A percentile compares a stretch with the other conserved stretches of the same genome.
These are phyloP conservation scores for Starmera dryadoides DNA, from an alignment of 805 yeast genomes.

Conservation along the genomic window DNA sequence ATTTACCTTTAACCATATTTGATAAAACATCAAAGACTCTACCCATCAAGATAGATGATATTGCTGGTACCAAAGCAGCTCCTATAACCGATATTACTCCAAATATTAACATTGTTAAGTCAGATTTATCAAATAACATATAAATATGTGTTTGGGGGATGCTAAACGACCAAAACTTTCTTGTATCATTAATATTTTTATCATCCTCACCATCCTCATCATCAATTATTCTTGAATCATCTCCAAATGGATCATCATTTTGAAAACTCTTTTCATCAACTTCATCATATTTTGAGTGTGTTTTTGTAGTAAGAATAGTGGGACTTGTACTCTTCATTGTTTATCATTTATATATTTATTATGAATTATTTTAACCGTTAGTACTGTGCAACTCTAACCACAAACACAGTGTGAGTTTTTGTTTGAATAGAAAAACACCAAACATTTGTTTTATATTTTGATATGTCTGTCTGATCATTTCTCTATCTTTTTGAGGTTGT, in stretches of 20 bases:
- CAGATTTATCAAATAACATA: constrained; percentile 18
- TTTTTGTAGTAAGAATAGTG: too few species aligned
- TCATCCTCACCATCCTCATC: neutral
- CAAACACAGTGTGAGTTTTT: too few species aligned
- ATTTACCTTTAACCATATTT: constrained; percentile 24
- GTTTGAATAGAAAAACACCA: too few species aligned
- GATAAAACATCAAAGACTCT: constrained; percentile 44
- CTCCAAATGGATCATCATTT: neutral
- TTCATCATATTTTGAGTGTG: too few species aligned
- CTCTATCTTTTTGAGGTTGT: neutral
- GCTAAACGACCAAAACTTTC: constrained; percentile 9
- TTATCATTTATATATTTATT: too few species aligned
- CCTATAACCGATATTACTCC: constrained; percentile 33
- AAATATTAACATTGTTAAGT: constrained; percentile 16
- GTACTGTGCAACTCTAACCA: too few species aligned
- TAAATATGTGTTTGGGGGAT: constrained; percentile 5
- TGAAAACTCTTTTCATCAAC: neutral
- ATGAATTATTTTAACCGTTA: too few species aligned
- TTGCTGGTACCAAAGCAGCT: constrained; percentile 53
- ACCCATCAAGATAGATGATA: constrained; percentile 60
- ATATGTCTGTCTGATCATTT: too few species aligned
- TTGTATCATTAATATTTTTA: neutral
- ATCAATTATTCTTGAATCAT: neutral
- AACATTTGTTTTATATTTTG: too few species aligned
- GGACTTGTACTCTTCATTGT: too few species aligned